phyloP scores from a whole-genome alignment of 2,329 filamentous ascomycete species.

The Verticillium nubilum region DNA sequence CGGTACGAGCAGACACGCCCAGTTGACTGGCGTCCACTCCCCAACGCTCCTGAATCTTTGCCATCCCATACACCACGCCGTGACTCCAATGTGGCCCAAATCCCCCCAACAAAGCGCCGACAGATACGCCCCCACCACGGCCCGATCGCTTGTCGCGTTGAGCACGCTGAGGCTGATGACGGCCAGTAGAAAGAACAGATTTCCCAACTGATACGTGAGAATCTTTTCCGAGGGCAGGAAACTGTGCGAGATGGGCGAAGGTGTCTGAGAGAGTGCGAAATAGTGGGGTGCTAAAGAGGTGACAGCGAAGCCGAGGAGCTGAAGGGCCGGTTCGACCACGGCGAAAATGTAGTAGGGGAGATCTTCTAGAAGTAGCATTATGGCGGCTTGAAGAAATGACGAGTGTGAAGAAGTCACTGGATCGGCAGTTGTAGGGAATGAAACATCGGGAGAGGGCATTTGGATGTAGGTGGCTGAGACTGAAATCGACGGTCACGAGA shows the following conservation, averaged over 20 bases:
- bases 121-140: neutral
- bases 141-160: neutral
- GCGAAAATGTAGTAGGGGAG: neutral
- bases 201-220: neutral
- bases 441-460: too few relatives aligned
- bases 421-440: too few relatives aligned
- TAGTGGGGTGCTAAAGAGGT: constrained; percentile 1
- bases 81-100: neutral
- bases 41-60: neutral
- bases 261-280: neutral
- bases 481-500: too few relatives aligned
- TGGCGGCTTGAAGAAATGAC: neutral
- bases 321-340: neutral
- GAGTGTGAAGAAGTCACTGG: too few relatives aligned
- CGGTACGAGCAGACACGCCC: too few relatives aligned
- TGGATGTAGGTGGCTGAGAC: too few relatives aligned
- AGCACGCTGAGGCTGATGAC: neutral
- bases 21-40: neutral
- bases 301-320: neutral
- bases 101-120: constrained; percentile 1
- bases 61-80: neutral
- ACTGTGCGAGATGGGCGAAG: neutral
- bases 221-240: neutral
- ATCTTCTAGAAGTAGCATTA: neutral
- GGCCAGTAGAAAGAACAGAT: neutral